These are phyloP conservation scores for Psophocarpus tetragonolobus DNA, from an alignment of 306 rosid species.

Conservation along the genomic window DNA sequence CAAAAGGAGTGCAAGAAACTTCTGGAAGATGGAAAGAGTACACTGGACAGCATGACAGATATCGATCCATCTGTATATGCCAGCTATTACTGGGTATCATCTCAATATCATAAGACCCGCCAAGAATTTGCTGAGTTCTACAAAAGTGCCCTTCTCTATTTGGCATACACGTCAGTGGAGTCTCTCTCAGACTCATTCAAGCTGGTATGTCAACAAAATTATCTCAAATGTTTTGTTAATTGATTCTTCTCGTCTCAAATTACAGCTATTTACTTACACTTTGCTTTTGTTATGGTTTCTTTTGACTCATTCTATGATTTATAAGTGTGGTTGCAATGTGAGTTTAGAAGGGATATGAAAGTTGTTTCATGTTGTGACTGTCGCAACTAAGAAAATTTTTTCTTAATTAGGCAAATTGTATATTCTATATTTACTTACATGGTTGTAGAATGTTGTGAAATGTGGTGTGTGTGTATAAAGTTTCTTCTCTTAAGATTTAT, in stretches of 20 bases:
- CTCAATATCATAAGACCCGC: constrained; percentile 79
- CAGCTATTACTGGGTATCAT: constrained; percentile 93
- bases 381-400: background rate
- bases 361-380: constrained; percentile 7
- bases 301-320: background rate
- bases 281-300: constrained; percentile 10
- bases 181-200: constrained; percentile 96
- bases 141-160: constrained; percentile 96
- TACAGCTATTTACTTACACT: background rate
- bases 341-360: background rate
- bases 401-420: background rate
- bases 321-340: constrained; percentile 3
- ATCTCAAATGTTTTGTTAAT: constrained; percentile 12
- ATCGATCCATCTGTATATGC: constrained; percentile 98
- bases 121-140: constrained; percentile 99
- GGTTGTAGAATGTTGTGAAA: background rate
- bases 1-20: constrained; percentile 92
- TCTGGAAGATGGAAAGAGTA: constrained; percentile 89
- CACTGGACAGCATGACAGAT: constrained; percentile 98
- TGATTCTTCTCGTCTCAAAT: background rate
- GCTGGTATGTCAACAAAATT: constrained; percentile 60
- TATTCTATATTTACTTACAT: background rate
- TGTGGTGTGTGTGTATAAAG: background rate
- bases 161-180: constrained; percentile 96
- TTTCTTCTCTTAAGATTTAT: constrained; percentile 13